phyloP scores from a whole-genome alignment of 805 yeast species.

The Wickerhamia fluorescens region DNA sequence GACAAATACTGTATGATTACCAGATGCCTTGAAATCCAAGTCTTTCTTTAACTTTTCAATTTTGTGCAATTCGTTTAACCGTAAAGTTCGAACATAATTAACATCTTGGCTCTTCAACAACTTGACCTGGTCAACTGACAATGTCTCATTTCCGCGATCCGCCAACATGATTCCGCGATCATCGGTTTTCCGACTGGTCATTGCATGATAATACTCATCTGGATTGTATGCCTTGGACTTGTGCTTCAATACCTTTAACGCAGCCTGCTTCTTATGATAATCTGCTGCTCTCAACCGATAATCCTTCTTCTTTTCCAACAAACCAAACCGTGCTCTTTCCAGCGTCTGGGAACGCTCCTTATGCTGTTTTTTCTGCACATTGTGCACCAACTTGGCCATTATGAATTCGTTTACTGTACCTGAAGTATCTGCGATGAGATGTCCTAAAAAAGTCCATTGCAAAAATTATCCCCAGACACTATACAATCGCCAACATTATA shows the following conservation, averaged over 20 bases:
- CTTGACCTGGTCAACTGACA: conserved; percentile 70
- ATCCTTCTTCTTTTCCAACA: conserved; percentile 78
- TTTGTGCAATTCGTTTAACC: conserved; percentile 61
- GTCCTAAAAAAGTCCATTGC: too few species aligned
- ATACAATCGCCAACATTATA: too few species aligned
- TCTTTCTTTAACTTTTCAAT: conserved; percentile 49
- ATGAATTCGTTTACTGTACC: too few species aligned
- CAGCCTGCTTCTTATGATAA: conserved; percentile 53
- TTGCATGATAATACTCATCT: conserved; percentile 94
- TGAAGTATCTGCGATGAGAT: too few species aligned
- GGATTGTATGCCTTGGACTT: conserved; percentile 77
- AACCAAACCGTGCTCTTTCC: conserved; percentile 68
- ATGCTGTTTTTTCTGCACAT: conserved; percentile 94
- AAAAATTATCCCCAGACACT: too few species aligned
- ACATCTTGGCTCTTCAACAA: conserved; percentile 86
- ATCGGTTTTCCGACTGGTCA: conserved; percentile 69
- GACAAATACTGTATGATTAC: conserved; percentile 83
- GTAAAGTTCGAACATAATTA: conserved; percentile 72
- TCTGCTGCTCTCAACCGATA: conserved; percentile 46
- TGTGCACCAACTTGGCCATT: conserved; percentile 80
- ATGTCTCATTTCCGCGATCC: conserved; percentile 55
- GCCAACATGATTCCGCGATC: conserved; percentile 58
- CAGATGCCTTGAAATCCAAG: conserved; percentile 48
- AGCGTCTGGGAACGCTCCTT: conserved; percentile 86
- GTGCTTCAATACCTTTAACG: conserved; percentile 60